Conservation (phyloP, 257 asterid species). For the Przewalskia tangutica region DNA sequence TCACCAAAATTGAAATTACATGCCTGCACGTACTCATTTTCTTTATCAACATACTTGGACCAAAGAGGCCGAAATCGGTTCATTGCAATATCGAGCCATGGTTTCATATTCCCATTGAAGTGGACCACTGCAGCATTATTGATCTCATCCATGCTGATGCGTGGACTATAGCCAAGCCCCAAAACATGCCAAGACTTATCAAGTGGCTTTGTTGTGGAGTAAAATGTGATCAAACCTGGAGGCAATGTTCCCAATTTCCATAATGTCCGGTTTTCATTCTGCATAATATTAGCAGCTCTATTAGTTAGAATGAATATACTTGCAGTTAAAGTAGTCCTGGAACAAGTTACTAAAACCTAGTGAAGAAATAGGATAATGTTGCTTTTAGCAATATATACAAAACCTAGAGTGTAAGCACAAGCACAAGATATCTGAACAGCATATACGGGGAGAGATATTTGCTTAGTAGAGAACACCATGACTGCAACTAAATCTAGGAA, state of each 20-base stretch:
- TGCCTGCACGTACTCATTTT: slow-evolving; percentile 15
- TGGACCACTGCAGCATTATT: slow-evolving; percentile 36
- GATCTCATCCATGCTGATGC: slow-evolving; percentile 30
- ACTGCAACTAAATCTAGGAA: background rate
- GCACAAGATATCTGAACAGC: background rate
- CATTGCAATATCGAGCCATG: slow-evolving; percentile 37
- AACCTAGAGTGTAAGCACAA: background rate
- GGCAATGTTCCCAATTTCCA: slow-evolving; percentile 37
- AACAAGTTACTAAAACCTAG: background rate
- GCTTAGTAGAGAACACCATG: background rate
- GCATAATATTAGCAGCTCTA: slow-evolving; percentile 11
- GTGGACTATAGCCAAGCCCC: slow-evolving; percentile 35
- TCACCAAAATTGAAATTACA: slow-evolving; percentile 17
- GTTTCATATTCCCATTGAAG: slow-evolving; percentile 39
- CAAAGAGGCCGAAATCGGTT: slow-evolving; percentile 26
- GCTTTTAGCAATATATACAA: background rate
- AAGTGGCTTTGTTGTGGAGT: slow-evolving; percentile 29
- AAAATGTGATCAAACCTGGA: slow-evolving; percentile 28
- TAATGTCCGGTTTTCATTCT: slow-evolving; percentile 32
- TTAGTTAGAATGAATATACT: background rate
- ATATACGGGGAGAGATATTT: background rate
- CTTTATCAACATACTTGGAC: slow-evolving; percentile 30
- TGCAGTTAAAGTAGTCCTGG: background rate
- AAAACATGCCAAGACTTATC: slow-evolving; percentile 32
- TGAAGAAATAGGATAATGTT: background rate